Base-by-base conservation (phyloP, 495 filamentous ascomycete genomes). In the Filosporella fistucella region DNA sequence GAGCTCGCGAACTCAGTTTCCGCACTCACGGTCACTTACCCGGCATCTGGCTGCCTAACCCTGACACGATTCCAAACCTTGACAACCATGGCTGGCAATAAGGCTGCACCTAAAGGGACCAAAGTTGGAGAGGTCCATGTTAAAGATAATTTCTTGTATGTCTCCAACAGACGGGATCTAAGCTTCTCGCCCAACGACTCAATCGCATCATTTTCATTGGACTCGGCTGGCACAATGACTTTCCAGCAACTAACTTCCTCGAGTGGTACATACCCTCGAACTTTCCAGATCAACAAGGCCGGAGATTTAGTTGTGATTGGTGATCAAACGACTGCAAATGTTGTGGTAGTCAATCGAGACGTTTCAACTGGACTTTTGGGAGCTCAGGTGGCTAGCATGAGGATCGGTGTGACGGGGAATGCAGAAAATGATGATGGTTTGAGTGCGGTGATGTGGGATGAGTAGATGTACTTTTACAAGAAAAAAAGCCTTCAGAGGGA, bases 241-340 rank as follows among this genome's bases (percentile, higher is more conserved):
- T 69, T 80, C 46, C 58, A 74, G 9, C 66, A 78, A 29, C 63
- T 74, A 18, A 72, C 65, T 11, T 61, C 76, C 1, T 72, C 82
- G 4, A 76, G 75, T 22, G 85, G 85, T 3, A 58, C 65, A 4
- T 66, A 71, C 37, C 85, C 86, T 5, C 65, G 84, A 35, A 80
- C 83, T 14, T 79, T 88, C 58, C 74, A 71, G 32, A 67, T 89
- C 56, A 86, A 81, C 51, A 71, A 70, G 46, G 74, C 69, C 3
- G 84, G 84, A 3, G 72, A 73, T 57, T 60, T 80, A 37, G 65
- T 83, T 4, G 82, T 76, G 0, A 71, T 82, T 45, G 81, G 77
- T 14, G 70, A 82, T 45, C 80, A 85, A 62, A 69, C 59, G 1
- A 75, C 74, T 23, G 68, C 72, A 26, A 79, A 70, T 42, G 78